These are phyloP conservation scores for Russula vinacea DNA, from an alignment of 768 basidiomycete species.

Conservation along the genomic window DNA sequence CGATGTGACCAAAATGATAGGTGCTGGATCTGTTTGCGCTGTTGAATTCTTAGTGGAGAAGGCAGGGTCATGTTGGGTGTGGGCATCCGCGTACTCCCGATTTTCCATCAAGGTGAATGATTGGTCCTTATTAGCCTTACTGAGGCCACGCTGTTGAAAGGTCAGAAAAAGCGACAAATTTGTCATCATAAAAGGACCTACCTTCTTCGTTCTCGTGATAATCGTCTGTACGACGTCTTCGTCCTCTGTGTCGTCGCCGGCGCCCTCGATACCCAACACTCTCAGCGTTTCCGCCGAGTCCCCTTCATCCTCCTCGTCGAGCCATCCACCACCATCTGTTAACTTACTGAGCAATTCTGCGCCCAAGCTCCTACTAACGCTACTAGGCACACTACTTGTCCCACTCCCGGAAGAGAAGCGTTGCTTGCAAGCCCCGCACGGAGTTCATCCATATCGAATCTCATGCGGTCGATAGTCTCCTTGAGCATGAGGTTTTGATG, in stretches of 20 bases:
- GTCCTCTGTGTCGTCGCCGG: conserved; percentile 55
- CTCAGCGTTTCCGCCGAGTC: conserved; percentile 36
- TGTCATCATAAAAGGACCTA: conserved; percentile 34
- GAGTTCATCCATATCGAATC: conserved; percentile 93
- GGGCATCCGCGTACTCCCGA: conserved; percentile 74
- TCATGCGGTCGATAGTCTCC: conserved; percentile 93
- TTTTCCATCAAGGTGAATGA: conserved; percentile 50
- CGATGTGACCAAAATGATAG: conserved; percentile 45
- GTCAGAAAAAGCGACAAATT: background rate
- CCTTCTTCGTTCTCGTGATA: conserved; percentile 79
- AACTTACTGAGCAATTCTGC: conserved; percentile 67
- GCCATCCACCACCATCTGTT: conserved; percentile 44
- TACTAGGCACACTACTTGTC: conserved; percentile 53
- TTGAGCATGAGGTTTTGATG: conserved; percentile 90
- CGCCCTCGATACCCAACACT: conserved; percentile 41
- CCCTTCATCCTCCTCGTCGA: conserved; percentile 41
- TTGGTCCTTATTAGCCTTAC: conserved; percentile 53
- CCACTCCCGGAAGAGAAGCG: conserved; percentile 38
- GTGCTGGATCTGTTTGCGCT: conserved; percentile 63
- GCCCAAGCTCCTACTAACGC: conserved; percentile 70
- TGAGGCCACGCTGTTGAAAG: conserved; percentile 42
- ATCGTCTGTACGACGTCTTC: conserved; percentile 85
- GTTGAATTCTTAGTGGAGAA: conserved; percentile 47
- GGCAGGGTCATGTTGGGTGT: conserved; percentile 63
- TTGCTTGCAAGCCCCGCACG: conserved; percentile 47